Evolutionary conservation across 129 eudicot species (phyloP).

Genomic region (Rutidosis leptorrhynchoides): DNA sequence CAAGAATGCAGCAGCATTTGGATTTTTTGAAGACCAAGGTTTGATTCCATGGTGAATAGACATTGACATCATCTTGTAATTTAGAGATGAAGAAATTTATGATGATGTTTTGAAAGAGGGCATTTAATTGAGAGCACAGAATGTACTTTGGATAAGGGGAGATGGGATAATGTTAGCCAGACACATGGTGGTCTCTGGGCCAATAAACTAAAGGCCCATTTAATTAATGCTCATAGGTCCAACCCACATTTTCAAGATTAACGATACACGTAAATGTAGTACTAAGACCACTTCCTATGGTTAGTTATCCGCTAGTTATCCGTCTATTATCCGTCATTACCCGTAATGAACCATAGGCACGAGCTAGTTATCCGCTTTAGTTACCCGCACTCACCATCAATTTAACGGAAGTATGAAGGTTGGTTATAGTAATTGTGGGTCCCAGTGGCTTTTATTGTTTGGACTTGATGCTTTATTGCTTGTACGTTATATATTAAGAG

Average conservation of each 20-base stretch:
- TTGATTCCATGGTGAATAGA: constrained; percentile 57
- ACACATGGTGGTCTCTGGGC: background rate
- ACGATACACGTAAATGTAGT: no score
- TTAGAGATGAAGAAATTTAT: constrained; percentile 14
- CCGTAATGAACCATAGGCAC: no score
- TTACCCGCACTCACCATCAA: no score
- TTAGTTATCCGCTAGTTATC: no score
- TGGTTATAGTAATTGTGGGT: no score
- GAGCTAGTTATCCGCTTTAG: no score
- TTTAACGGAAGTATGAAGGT: no score
- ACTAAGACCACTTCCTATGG: no score
- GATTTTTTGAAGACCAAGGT: constrained; percentile 39
- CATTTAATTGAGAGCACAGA: constrained; percentile 4
- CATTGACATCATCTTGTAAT: constrained; percentile 45
- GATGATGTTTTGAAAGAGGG: constrained; percentile 12
- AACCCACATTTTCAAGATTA: background rate
- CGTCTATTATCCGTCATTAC: no score
- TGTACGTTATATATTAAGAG: no score
- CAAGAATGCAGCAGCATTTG: constrained; percentile 28
- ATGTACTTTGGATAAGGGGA: constrained; percentile 16
- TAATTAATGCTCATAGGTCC: background rate
- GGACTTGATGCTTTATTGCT: no score
- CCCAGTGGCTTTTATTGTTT: no score
- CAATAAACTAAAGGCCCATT: background rate
- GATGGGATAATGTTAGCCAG: constrained; percentile 16